These are phyloP conservation scores for Candida schatavii DNA, from an alignment of 805 yeast species.

Conservation along the genomic window DNA sequence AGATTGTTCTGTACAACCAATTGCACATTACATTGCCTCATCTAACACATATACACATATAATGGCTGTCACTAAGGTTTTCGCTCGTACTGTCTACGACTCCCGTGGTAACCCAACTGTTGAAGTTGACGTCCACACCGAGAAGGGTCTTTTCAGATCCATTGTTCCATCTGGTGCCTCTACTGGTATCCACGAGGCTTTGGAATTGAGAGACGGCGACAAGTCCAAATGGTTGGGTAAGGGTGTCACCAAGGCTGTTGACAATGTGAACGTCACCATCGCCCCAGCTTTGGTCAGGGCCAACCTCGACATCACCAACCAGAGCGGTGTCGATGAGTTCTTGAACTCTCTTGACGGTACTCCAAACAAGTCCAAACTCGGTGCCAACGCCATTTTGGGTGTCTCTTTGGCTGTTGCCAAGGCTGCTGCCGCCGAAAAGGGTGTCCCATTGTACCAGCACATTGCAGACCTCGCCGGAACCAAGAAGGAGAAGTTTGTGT, in stretches of 20 bases:
- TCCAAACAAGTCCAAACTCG: slow-evolving; percentile 17
- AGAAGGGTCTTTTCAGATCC: slow-evolving; percentile 17
- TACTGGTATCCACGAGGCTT: slow-evolving; percentile 20
- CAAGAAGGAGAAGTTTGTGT: slow-evolving; percentile 10
- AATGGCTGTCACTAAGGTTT: slow-evolving; percentile 14
- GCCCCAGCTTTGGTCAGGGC: slow-evolving; percentile 18
- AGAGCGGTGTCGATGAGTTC: slow-evolving; percentile 15
- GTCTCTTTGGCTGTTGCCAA: slow-evolving; percentile 20
- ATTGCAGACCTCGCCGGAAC: slow-evolving; percentile 15
- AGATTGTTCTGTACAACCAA: background rate
- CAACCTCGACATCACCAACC: slow-evolving; percentile 12
- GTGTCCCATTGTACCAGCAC: slow-evolving; percentile 18
- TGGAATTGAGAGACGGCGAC: slow-evolving; percentile 22
- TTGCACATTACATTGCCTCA: background rate
- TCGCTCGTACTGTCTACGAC: slow-evolving; percentile 19
- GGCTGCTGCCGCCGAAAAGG: slow-evolving; percentile 20
- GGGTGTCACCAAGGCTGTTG: slow-evolving; percentile 19
- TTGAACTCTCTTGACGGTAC: slow-evolving; percentile 17
- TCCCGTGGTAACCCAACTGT: slow-evolving; percentile 25
- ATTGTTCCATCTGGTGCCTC: slow-evolving; percentile 25
- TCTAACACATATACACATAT: background rate
- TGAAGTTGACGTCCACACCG: slow-evolving; percentile 18
- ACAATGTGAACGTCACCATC: slow-evolving; percentile 17
- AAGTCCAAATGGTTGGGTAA: slow-evolving; percentile 21
- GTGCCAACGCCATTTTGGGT: slow-evolving; percentile 23